phyloP scores from a whole-genome alignment of 2,329 filamentous ascomycete genomes.

The Phialophora tarda region DNA sequence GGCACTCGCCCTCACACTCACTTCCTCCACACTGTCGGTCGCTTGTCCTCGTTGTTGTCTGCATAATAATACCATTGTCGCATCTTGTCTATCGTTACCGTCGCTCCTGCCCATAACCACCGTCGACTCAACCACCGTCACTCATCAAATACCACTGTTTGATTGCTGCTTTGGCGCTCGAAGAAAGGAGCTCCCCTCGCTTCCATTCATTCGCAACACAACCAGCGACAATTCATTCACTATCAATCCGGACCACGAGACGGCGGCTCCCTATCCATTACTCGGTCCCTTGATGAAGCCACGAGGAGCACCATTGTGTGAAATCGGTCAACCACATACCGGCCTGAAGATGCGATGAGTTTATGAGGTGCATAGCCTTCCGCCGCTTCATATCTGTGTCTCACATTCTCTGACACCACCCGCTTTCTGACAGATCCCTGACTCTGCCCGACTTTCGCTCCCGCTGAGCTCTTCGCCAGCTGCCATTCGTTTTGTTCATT shows the following conservation, averaged over 20 bases:
- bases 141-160: background rate
- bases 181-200: conserved; percentile 13
- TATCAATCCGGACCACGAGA: conserved; percentile 12
- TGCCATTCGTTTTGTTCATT: conserved; percentile 29
- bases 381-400: conserved; percentile 18
- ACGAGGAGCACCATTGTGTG: conserved; percentile 3
- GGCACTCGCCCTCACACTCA: conserved; percentile 10
- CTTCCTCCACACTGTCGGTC: conserved; percentile 7
- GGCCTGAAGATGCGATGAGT: conserved; percentile 19
- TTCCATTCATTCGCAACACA: conserved; percentile 15
- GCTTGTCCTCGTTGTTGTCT: conserved; percentile 22
- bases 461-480: conserved; percentile 29
- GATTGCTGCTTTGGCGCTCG: conserved; percentile 19
- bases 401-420: conserved; percentile 22
- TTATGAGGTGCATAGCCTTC: conserved; percentile 20
- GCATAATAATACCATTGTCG: conserved; percentile 14
- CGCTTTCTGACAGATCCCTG: conserved; percentile 19
- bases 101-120: conserved; percentile 4
- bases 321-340: conserved; percentile 5
- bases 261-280: conserved; percentile 9
- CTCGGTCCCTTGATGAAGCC: background rate
- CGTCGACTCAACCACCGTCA: background rate
- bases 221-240: conserved; percentile 16
- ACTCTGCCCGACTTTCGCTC: conserved; percentile 12
- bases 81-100: conserved; percentile 11